Evolutionary conservation across 371 early-diverging fungal genomes (phyloP).

Genomic region (Mucor ambiguus): DNA sequence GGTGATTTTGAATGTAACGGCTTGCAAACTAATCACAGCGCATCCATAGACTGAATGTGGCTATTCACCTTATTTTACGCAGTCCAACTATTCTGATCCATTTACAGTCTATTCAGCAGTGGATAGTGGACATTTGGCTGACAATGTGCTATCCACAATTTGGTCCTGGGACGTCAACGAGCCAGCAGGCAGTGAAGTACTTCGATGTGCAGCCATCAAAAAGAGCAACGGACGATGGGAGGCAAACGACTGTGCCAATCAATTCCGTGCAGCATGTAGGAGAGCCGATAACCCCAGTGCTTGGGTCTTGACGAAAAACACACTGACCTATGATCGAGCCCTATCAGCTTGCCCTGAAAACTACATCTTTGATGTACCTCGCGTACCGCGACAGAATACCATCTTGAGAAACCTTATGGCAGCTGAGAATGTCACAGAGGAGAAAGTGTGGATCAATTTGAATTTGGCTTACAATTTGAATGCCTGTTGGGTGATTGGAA

Average conservation of each 20-base stretch:
- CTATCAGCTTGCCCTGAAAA: slow-evolving; percentile 33
- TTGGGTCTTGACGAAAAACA: slow-evolving; percentile 36
- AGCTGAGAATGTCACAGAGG: slow-evolving; percentile 5
- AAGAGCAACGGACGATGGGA: slow-evolving; percentile 39
- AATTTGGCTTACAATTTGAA: slow-evolving; percentile 28
- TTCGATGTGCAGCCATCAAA: slow-evolving; percentile 32
- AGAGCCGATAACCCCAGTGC: slow-evolving; percentile 17
- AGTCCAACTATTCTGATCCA: slow-evolving; percentile 19
- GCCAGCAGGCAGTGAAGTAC: slow-evolving; percentile 17
- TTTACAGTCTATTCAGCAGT: slow-evolving; percentile 9
- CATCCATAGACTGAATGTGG: slow-evolving; percentile 33
- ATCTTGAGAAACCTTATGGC: slow-evolving; percentile 9
- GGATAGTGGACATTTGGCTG: slow-evolving; percentile 22
- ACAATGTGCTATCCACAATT: slow-evolving; percentile 36
- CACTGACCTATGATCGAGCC: slow-evolving; percentile 36
- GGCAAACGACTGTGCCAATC: slow-evolving; percentile 29
- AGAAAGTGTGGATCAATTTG: slow-evolving; percentile 42
- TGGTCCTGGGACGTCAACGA: slow-evolving; percentile 52
- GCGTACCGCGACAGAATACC: slow-evolving; percentile 31
- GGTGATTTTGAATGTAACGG: not conserved
- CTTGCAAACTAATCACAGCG: not conserved
- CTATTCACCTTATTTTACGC: slow-evolving; percentile 39
- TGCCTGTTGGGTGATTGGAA: slow-evolving; percentile 41
- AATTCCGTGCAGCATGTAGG: slow-evolving; percentile 37
- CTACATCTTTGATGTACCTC: slow-evolving; percentile 40